Base-by-base conservation (phyloP, 495 filamentous ascomycete species). In the Penicillium coprophilum region DNA sequence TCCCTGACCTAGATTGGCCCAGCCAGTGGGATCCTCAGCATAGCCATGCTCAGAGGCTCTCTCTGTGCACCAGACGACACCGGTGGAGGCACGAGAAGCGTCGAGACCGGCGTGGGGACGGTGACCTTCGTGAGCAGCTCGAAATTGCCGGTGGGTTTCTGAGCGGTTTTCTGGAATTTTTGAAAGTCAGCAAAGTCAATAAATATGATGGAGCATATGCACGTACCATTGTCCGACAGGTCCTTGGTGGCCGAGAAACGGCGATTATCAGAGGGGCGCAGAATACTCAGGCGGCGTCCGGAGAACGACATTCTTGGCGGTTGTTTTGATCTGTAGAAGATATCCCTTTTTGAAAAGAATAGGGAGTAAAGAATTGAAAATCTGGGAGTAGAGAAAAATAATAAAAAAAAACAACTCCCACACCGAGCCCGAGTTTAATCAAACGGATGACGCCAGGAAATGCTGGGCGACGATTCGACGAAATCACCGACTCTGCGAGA, bases 1-100 rank as follows among this genome's bases (percentile, higher is more conserved):
- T 59, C 93, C 93, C 73, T 97, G 93, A 46, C 93, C 93, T 28
- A 97, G 80, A 62, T 97, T 97, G 36, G 92, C 91, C 93, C 93
- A 97, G 50, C 76, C 72, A 2, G 84, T 79, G 31, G 92, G 93
- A 55, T 93, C 80, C 2, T 97, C 92, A 38, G 84, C 71, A 75
- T 87, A 95, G 61, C 90, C 90, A 74, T 89, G 82, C 63, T 92
- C 89, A 60, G 79, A 80, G 27, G 90, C 90, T 49, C 86, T 83
- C 66, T 94, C 90, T 24, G 88, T 92, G 62, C 88, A 90, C 90
- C 90, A 93, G 52, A 94, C 85, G 11, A 94, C 89, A 67, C 90
- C 89, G 38, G 88, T 92, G 15, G 85, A 88, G 13, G 89, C 87
- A 69, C 91, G 83, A 38, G 85, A 86, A 41, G 91, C 87, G 63